These are phyloP conservation scores for Lentinus tigrinus DNA, from an alignment of 768 basidiomycete genomes.

Conservation along the genomic window DNA sequence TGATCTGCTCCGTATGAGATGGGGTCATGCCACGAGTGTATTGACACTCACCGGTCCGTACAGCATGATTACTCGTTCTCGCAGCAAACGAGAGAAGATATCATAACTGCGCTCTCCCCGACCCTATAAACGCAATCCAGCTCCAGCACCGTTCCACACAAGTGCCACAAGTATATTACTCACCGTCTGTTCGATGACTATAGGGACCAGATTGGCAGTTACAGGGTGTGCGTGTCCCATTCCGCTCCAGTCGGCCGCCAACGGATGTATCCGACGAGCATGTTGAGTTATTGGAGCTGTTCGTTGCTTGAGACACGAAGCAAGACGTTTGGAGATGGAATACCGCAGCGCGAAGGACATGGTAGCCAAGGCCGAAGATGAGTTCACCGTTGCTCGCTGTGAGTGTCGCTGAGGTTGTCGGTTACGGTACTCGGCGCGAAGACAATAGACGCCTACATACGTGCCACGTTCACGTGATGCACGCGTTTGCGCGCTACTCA, in stretches of 20 bases:
- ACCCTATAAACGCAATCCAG: slow-evolving; percentile 44
- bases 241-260: slow-evolving; percentile 35
- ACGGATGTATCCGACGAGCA: slow-evolving; percentile 52
- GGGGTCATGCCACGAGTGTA: background rate
- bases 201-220: slow-evolving; percentile 65
- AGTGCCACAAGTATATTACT: too few relatives aligned
- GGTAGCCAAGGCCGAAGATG: too few relatives aligned
- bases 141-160: too few relatives aligned
- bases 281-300: background rate
- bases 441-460: background rate
- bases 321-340: background rate
- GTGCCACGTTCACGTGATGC: slow-evolving; percentile 28
- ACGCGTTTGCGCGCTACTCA: slow-evolving; percentile 21
- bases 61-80: slow-evolving; percentile 94
- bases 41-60: slow-evolving; percentile 76
- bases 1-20: slow-evolving; percentile 53
- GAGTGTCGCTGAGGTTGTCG: background rate
- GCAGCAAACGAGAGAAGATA: slow-evolving; percentile 89
- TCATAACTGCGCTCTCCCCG: slow-evolving; percentile 91
- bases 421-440: background rate
- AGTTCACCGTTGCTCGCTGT: background rate
- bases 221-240: slow-evolving; percentile 12
- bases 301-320: background rate
- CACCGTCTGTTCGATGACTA: slow-evolving; percentile 92
- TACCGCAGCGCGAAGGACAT: slow-evolving; percentile 9